These are phyloP conservation scores for Ceratorhiza oryzae-sativae DNA, from an alignment of 1,284 basidiomycete genomes.

Conservation along the genomic window DNA sequence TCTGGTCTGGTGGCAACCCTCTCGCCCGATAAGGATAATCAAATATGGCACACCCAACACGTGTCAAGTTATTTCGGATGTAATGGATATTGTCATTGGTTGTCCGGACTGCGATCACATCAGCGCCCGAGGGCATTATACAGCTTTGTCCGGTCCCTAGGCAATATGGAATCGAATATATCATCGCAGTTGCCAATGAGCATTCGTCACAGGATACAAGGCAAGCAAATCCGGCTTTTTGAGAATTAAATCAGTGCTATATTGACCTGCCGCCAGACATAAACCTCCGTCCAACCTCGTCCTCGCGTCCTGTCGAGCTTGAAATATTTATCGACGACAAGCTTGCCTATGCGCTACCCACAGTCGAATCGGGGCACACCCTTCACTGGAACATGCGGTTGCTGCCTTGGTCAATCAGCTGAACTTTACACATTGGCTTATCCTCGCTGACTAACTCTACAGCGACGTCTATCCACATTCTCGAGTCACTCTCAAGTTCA, in stretches of 20 bases:
- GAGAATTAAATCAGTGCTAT: background rate
- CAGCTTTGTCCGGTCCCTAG: background rate
- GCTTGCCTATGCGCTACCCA: background rate
- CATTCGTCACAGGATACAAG: slow-evolving; percentile 7
- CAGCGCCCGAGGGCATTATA: background rate
- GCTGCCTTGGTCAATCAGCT: background rate
- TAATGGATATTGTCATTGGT: background rate
- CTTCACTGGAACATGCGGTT: slow-evolving; percentile 8
- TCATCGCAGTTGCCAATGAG: background rate
- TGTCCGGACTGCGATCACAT: background rate
- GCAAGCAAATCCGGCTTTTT: background rate
- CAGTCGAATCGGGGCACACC: background rate
- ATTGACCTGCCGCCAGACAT: background rate
- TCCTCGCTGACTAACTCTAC: background rate
- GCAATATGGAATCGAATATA: background rate
- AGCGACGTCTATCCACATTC: slow-evolving; percentile 3
- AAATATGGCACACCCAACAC: background rate
- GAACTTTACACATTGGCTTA: background rate
- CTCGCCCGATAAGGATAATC: background rate
- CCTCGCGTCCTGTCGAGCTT: background rate
- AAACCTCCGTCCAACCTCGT: background rate
- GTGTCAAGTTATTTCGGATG: background rate
- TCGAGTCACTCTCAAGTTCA: background rate
- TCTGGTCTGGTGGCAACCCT: too few relatives aligned
- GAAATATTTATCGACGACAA: slow-evolving; percentile 7